These are phyloP conservation scores for Syzygium grande DNA, from an alignment of 345 rosid genomes.

Conservation along the genomic window DNA sequence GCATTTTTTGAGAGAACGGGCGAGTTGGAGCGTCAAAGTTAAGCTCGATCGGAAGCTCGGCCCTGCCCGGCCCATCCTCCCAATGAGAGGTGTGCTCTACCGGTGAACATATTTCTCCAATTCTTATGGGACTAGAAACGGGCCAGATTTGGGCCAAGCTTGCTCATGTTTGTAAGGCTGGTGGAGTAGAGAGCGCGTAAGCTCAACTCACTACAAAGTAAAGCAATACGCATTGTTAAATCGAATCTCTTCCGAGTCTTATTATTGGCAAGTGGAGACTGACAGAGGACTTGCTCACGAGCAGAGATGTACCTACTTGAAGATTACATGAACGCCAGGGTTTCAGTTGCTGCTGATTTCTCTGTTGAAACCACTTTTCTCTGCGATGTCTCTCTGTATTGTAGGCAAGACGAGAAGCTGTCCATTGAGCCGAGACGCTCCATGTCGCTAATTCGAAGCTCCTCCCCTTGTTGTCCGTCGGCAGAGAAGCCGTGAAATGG, in stretches of 20 bases:
- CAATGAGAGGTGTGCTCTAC: not conserved
- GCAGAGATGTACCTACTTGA: not conserved
- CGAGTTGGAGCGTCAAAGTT: not conserved
- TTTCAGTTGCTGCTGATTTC: not conserved
- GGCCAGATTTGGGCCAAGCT: not conserved
- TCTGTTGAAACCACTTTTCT: not conserved
- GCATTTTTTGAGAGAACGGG: not conserved
- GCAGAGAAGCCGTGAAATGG: constrained; percentile 8
- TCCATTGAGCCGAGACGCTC: constrained; percentile 9
- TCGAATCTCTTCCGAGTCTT: not conserved
- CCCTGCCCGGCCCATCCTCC: not conserved
- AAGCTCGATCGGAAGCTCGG: not conserved
- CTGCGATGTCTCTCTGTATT: not conserved
- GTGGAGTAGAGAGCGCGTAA: not conserved
- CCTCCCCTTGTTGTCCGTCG: constrained; percentile 2
- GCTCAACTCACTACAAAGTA: not conserved
- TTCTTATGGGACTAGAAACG: not conserved
- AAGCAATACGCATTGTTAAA: not conserved
- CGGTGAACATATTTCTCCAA: not conserved
- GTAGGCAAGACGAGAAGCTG: not conserved
- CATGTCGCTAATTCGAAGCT: not conserved
- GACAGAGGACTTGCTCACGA: not conserved
- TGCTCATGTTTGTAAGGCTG: not conserved
- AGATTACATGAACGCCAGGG: not conserved
- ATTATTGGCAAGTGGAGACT: not conserved